These are phyloP conservation scores for Ophiostoma tasmaniense DNA, from an alignment of 2,329 filamentous ascomycete species.

Conservation along the genomic window DNA sequence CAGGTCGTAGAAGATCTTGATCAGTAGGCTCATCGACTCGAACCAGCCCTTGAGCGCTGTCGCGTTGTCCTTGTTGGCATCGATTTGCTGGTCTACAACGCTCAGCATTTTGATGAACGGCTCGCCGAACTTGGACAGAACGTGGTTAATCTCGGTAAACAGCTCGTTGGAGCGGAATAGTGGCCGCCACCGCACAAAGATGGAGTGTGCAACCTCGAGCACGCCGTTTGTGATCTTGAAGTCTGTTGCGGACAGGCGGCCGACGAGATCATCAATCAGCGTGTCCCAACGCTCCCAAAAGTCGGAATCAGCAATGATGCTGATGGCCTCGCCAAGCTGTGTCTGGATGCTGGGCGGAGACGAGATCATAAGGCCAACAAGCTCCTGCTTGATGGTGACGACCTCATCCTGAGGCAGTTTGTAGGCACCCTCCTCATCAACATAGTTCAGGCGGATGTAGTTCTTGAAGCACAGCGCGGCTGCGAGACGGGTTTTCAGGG, in stretches of 20 bases:
- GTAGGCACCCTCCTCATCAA: slow-evolving; percentile 90
- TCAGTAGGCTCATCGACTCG: slow-evolving; percentile 73
- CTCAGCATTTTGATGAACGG: slow-evolving; percentile 76
- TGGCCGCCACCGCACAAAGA: slow-evolving; percentile 92
- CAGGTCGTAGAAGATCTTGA: slow-evolving; percentile 91
- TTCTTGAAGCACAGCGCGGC: slow-evolving; percentile 97
- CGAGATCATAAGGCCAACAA: slow-evolving; percentile 93
- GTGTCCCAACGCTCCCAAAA: slow-evolving; percentile 96
- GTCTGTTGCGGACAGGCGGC: slow-evolving; percentile 72
- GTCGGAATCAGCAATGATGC: slow-evolving; percentile 94
- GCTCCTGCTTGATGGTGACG: slow-evolving; percentile 80
- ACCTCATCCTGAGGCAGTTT: slow-evolving; percentile 80
- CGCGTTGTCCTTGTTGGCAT: slow-evolving; percentile 67
- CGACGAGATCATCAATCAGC: slow-evolving; percentile 74
- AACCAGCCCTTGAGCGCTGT: slow-evolving; percentile 68
- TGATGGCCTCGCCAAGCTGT: slow-evolving; percentile 93
- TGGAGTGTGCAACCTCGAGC: slow-evolving; percentile 93
- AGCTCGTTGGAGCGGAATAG: slow-evolving; percentile 88
- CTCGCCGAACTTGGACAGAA: slow-evolving; percentile 72
- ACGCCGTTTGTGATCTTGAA: slow-evolving; percentile 85
- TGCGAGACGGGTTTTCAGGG: slow-evolving; percentile 72
- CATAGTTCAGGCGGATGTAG: slow-evolving; percentile 90
- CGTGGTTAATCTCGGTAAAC: slow-evolving; percentile 94
- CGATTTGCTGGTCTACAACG: slow-evolving; percentile 64
- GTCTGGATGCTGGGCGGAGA: slow-evolving; percentile 81